phyloP scores from a whole-genome alignment of 1,139 yeast species.

The Williopsis jadinii region DNA sequence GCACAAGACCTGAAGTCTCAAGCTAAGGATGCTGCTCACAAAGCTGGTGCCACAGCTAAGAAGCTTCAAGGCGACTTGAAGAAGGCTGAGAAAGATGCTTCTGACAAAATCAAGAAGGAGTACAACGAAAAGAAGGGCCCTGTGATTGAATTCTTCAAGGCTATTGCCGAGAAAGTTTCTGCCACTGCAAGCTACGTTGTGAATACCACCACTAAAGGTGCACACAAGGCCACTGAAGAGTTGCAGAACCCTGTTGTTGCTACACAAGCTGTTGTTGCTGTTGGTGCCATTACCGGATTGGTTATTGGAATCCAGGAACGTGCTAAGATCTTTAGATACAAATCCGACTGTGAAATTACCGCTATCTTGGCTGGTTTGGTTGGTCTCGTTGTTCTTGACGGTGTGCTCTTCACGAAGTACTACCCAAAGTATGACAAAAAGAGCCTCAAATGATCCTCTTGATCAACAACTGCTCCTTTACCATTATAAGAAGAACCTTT shows the following conservation, averaged over 20 bases:
- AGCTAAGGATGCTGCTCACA: constrained; percentile 14
- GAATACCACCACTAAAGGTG: constrained; percentile 15
- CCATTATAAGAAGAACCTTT: no score
- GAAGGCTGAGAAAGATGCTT: constrained; percentile 19
- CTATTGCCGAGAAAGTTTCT: constrained; percentile 14
- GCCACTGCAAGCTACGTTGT: constrained; percentile 15
- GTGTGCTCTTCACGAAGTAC: constrained; percentile 42
- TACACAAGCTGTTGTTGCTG: constrained; percentile 43
- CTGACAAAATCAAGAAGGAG: constrained; percentile 20
- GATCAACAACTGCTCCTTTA: no score
- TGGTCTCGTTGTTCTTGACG: constrained; percentile 50
- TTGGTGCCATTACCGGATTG: constrained; percentile 44
- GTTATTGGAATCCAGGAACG: constrained; percentile 48
- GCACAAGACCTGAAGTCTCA: constrained; percentile 11
- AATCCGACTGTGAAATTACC: constrained; percentile 43
- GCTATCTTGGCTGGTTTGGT: constrained; percentile 48
- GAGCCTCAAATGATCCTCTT: constrained; percentile 10
- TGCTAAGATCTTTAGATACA: constrained; percentile 30
- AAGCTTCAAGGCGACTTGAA: constrained; percentile 14
- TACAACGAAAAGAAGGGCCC: constrained; percentile 21
- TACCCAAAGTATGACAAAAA: constrained; percentile 45
- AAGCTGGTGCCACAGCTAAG: constrained; percentile 13
- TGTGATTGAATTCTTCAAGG: constrained; percentile 19
- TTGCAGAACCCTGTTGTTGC: constrained; percentile 59
- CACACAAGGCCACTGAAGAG: constrained; percentile 27